Evolutionary conservation across 345 rosid species (phyloP).

Genomic region (Clarkia xantiana): DNA sequence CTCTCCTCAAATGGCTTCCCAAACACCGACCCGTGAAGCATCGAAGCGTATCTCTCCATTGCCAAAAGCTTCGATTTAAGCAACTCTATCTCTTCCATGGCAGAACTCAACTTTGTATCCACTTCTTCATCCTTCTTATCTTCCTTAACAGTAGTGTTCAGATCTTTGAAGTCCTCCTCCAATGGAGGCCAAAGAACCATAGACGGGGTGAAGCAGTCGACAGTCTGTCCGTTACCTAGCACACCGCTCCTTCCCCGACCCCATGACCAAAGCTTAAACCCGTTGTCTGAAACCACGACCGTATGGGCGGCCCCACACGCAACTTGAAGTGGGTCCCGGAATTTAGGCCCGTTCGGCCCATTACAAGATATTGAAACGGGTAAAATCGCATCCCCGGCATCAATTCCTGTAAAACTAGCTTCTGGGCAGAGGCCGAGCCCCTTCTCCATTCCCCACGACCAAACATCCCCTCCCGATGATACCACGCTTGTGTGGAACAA

Average conservation of each 20-base stretch:
- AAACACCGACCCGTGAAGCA: conserved; percentile 74
- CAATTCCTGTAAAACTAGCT: conserved; percentile 41
- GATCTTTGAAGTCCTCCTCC: conserved; percentile 22
- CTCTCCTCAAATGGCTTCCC: conserved; percentile 60
- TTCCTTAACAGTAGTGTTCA: conserved; percentile 17
- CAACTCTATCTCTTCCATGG: conserved; percentile 54
- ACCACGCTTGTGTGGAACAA: conserved; percentile 80
- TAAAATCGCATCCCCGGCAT: conserved; percentile 62
- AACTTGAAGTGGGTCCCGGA: conserved; percentile 45
- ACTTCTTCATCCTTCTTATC: conserved; percentile 17
- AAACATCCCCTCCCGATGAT: conserved; percentile 62
- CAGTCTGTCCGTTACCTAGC: conserved; percentile 51
- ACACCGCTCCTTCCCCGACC: conserved; percentile 88
- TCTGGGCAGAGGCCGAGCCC: conserved; percentile 86
- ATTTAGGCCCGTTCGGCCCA: conserved; percentile 23
- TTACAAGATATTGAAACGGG: conserved; percentile 32
- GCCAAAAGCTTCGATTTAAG: conserved; percentile 45
- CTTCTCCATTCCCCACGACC: conserved; percentile 97
- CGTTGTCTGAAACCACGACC: conserved; percentile 54
- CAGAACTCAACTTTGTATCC: conserved; percentile 32
- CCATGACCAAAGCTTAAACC: conserved; percentile 83
- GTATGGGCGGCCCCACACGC: conserved; percentile 92
- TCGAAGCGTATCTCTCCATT: conserved; percentile 61
- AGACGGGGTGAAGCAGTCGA: conserved; percentile 35
- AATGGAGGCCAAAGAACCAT: conserved; percentile 50